These are phyloP conservation scores for Antrodiella citrinella DNA, from an alignment of 768 basidiomycete genomes.

Conservation along the genomic window DNA sequence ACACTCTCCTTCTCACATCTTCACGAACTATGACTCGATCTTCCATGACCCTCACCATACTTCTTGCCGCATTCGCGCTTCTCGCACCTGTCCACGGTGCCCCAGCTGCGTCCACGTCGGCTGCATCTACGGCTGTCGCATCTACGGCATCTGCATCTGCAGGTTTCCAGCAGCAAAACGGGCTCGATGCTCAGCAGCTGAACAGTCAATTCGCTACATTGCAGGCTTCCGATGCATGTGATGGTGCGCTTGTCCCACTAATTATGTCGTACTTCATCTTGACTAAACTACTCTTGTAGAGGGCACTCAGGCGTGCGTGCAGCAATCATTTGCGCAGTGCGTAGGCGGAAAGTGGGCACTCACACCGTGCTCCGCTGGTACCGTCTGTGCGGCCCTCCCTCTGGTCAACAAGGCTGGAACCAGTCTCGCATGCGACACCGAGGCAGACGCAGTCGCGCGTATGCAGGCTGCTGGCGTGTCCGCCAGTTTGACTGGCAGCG, in stretches of 20 bases:
- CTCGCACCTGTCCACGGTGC: slow-evolving; percentile 10
- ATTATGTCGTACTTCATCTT: not conserved
- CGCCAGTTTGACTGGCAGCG: slow-evolving; percentile 16
- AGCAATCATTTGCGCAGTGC: slow-evolving; percentile 33
- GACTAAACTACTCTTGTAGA: slow-evolving; percentile 16
- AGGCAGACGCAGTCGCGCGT: slow-evolving; percentile 25
- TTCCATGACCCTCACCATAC: slow-evolving; percentile 11
- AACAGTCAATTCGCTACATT: slow-evolving; percentile 27
- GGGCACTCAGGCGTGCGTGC: slow-evolving; percentile 29
- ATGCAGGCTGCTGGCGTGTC: slow-evolving; percentile 27
- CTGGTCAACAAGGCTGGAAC: slow-evolving; percentile 34
- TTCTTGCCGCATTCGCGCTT: not conserved
- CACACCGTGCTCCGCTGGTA: slow-evolving; percentile 24
- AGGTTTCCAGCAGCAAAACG: slow-evolving; percentile 24
- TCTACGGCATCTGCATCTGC: slow-evolving; percentile 10
- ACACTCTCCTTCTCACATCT: not conserved
- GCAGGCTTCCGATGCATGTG: slow-evolving; percentile 21
- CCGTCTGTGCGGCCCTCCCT: slow-evolving; percentile 32
- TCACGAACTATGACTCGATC: slow-evolving; percentile 12
- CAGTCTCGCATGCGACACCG: slow-evolving; percentile 27
- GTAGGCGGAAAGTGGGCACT: slow-evolving; percentile 25
- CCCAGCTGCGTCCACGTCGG: slow-evolving; percentile 1
- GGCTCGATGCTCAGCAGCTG: slow-evolving; percentile 28
- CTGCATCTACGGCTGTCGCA: slow-evolving; percentile 10
- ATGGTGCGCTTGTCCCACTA: slow-evolving; percentile 12